phyloP scores from a whole-genome alignment of 768 basidiomycete species.

The Chiua virens region DNA sequence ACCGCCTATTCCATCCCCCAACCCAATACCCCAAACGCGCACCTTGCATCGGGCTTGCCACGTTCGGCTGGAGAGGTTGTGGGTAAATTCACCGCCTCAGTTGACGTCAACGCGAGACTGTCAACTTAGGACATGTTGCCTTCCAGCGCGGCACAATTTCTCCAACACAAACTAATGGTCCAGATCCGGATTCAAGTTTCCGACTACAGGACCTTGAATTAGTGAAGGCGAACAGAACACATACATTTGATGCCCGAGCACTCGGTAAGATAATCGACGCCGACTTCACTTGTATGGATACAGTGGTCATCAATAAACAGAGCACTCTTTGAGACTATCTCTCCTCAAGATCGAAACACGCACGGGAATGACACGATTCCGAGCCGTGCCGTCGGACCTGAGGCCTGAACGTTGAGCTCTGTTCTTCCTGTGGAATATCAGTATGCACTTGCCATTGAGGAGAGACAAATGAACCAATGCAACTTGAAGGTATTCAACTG shows the following conservation, averaged over 20 bases:
- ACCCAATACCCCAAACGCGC: slow-evolving; percentile 8
- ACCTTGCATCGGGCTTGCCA: neutral
- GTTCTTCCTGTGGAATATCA: slow-evolving; percentile 69
- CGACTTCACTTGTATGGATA: slow-evolving; percentile 94
- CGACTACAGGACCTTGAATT: slow-evolving; percentile 49
- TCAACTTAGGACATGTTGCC: slow-evolving; percentile 52
- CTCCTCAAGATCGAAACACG: slow-evolving; percentile 94
- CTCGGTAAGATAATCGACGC: slow-evolving; percentile 96
- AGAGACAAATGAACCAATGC: neutral
- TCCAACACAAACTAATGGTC: slow-evolving; percentile 93
- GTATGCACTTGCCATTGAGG: neutral
- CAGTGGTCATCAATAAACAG: slow-evolving; percentile 98
- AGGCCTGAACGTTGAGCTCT: too few relatives aligned
- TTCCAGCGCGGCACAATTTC: slow-evolving; percentile 75
- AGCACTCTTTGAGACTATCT: slow-evolving; percentile 70
- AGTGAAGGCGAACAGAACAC: slow-evolving; percentile 24
- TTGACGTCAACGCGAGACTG: too few relatives aligned
- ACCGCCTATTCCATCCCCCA: slow-evolving; percentile 9
- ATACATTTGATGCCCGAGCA: slow-evolving; percentile 93
- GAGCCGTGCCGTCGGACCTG: slow-evolving; percentile 90
- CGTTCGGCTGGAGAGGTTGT: slow-evolving; percentile 7
- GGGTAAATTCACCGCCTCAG: slow-evolving; percentile 4
- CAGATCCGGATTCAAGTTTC: slow-evolving; percentile 92
- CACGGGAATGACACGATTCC: slow-evolving; percentile 90
- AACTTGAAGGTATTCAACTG: too few relatives aligned